A percentile compares a stretch with the other conserved stretches of the same genome.
phyloP scores from a whole-genome alignment of 2,329 filamentous ascomycete species.

The Penicillium griseofulvum region DNA sequence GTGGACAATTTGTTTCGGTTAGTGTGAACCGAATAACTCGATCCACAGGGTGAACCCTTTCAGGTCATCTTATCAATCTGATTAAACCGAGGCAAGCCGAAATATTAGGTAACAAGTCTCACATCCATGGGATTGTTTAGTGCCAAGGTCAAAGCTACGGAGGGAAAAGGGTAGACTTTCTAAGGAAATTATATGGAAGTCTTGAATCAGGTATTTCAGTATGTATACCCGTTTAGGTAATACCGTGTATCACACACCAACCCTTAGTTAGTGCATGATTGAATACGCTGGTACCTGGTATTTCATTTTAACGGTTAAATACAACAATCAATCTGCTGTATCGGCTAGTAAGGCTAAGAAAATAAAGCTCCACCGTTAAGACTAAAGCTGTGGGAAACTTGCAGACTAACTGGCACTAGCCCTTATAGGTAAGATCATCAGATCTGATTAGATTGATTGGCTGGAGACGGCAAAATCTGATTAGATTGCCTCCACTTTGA shows the following conservation, averaged over 20 bases:
- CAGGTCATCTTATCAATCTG: slow-evolving; percentile 12
- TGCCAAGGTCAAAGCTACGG: not conserved
- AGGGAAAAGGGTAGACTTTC: not conserved
- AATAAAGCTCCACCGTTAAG: not conserved
- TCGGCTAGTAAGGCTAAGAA: not conserved
- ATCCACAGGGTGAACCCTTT: slow-evolving; percentile 1
- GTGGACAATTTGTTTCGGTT: slow-evolving; percentile 1
- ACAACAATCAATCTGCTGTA: not conserved
- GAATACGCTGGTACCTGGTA: not conserved
- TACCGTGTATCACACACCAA: not conserved
- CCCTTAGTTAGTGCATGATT: no score
- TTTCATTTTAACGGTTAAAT: not conserved
- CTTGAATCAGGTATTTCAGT: not conserved
- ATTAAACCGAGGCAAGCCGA: slow-evolving; percentile 5
- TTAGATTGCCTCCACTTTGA: slow-evolving; percentile 8
- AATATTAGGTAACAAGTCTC: slow-evolving; percentile 9
- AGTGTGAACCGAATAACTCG: not conserved
- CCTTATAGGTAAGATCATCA: slow-evolving; percentile 13
- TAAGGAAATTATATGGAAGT: not conserved
- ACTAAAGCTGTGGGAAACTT: not conserved
- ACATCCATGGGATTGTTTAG: not conserved
- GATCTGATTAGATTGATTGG: slow-evolving; percentile 28
- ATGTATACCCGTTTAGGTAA: not conserved
- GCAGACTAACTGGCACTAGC: not conserved
- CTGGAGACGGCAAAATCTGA: slow-evolving; percentile 3